Evolutionary conservation across 176 grass and related monocot species (phyloP), one percentile per base, ranked within the genome.

Genomic region (Cenchrus fungigraminus): DNA sequence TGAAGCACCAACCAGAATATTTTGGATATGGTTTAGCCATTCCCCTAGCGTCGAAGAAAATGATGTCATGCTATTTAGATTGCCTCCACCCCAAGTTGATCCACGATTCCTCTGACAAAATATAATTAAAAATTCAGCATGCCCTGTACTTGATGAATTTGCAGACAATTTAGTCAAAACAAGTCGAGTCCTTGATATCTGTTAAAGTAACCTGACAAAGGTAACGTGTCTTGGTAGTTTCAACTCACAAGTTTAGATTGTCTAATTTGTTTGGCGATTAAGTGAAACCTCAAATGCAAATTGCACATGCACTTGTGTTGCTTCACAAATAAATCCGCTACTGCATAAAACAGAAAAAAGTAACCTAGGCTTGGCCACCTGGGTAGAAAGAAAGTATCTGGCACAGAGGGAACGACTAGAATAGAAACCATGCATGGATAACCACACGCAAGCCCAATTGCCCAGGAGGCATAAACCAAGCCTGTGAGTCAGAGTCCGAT

Each of bases 11-110:
- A 92, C 90, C 61, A 98, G 84, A 82, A 98, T 80, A 65, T 90
- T 98, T 69, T 98, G 97, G 74, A 98, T 84, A 94, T 98, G 97
- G 74, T 86, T 98, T 70, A 98, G 73, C 97, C 97, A 98, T 75
- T 95, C 97, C 62, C 93, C 93, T 19, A 98, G 88, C 6, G 80
- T 95, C 59, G 97, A 92, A 79, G 91, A 94, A 89, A 94, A 98
- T 66, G 88, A 90, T 63, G 97, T 95, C 93, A 95, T 98, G 88
- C 97, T 98, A 84, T 94, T 98, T 31, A 95, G 83, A 79, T 93
- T 98, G 31, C 93, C 95, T 65, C 95, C 97, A 82, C 97, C 97
- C 97, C 93, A 98, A 44, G 97, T 94, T 46, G 90, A 94, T 83
- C 93, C 97, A 78, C 97, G 91, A 87, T 92, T 92, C 92, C 93